Evolutionary conservation across 2,329 filamentous ascomycete species (phyloP).

Genomic region (Hypoxylon sp.): DNA sequence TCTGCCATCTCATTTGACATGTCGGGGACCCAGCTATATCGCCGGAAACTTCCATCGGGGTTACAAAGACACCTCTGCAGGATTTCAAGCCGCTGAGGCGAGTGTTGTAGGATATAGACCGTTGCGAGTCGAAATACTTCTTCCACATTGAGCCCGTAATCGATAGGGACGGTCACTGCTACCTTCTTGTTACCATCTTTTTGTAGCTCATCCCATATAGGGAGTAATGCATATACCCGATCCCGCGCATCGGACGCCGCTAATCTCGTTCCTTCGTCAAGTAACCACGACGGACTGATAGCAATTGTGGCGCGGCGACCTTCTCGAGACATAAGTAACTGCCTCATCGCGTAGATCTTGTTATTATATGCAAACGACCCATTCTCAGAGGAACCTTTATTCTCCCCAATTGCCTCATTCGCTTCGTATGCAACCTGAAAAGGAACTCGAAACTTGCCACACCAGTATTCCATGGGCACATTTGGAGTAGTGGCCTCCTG

Average conservation of each 20-base stretch:
- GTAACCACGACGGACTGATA: conserved; percentile 6
- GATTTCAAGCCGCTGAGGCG: background rate
- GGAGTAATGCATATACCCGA: conserved; percentile 6
- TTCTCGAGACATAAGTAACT: background rate
- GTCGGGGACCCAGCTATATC: conserved; percentile 7
- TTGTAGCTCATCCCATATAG: conserved; percentile 1
- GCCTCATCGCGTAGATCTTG: conserved; percentile 4
- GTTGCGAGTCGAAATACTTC: conserved; percentile 9
- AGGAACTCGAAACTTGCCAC: background rate
- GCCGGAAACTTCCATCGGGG: background rate
- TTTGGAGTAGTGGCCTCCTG: conserved; percentile 5
- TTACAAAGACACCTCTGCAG: conserved; percentile 5
- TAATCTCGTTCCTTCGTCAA: conserved; percentile 6
- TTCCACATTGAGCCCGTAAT: background rate
- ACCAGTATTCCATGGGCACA: conserved; percentile 9
- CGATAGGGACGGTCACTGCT: background rate
- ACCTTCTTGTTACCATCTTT: background rate
- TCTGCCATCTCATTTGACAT: conserved; percentile 1
- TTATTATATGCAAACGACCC: conserved; percentile 2
- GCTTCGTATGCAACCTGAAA: conserved; percentile 4
- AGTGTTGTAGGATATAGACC: background rate
- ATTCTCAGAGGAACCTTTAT: background rate
- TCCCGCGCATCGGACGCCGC: conserved; percentile 1
- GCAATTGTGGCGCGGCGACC: conserved; percentile 4
- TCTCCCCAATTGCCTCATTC: background rate